Percentiles rank a stretch among this genome's conserved stretches.
These are phyloP conservation scores for Apophysomyces variabilis DNA, from an alignment of 371 early-diverging fungal species.

Conservation along the genomic window DNA sequence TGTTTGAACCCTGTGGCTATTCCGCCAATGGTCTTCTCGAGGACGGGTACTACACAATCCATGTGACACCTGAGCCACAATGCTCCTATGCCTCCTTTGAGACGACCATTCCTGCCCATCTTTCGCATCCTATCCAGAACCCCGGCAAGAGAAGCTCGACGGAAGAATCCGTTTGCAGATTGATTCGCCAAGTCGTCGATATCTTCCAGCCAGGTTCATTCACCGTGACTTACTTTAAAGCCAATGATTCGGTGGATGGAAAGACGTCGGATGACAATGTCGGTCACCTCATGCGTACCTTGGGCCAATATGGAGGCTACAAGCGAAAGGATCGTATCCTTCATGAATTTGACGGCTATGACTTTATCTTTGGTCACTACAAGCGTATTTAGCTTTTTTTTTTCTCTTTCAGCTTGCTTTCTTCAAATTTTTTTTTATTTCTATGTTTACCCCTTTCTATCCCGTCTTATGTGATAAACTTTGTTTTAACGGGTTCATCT, in stretches of 20 bases:
- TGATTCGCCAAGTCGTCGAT: slow-evolving; percentile 76
- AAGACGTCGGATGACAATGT: slow-evolving; percentile 24
- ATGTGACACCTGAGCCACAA: slow-evolving; percentile 96
- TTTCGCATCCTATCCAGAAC: slow-evolving; percentile 27
- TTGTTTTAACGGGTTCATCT: too few relatives aligned
- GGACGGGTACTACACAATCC: slow-evolving; percentile 91
- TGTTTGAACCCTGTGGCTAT: slow-evolving; percentile 95
- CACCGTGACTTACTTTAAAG: slow-evolving; percentile 83
- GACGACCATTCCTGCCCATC: slow-evolving; percentile 79
- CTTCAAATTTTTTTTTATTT: too few relatives aligned
- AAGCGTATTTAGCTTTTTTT: slow-evolving; percentile 8
- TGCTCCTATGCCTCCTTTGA: slow-evolving; percentile 98
- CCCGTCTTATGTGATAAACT: too few relatives aligned
- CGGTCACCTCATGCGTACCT: slow-evolving; percentile 44
- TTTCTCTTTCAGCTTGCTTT: background rate
- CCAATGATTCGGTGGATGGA: slow-evolving; percentile 38
- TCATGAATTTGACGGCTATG: slow-evolving; percentile 81
- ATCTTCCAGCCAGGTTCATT: slow-evolving; percentile 84
- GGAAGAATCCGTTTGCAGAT: slow-evolving; percentile 49
- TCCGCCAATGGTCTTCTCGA: slow-evolving; percentile 87
- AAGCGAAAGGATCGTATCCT: slow-evolving; percentile 69
- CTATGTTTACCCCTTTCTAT: too few relatives aligned
- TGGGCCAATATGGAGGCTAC: slow-evolving; percentile 60
- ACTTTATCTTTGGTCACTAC: slow-evolving; percentile 75
- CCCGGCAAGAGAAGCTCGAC: slow-evolving; percentile 33